phyloP scores from a whole-genome alignment of 2,329 filamentous ascomycete genomes.

The Lachnellula suecica region DNA sequence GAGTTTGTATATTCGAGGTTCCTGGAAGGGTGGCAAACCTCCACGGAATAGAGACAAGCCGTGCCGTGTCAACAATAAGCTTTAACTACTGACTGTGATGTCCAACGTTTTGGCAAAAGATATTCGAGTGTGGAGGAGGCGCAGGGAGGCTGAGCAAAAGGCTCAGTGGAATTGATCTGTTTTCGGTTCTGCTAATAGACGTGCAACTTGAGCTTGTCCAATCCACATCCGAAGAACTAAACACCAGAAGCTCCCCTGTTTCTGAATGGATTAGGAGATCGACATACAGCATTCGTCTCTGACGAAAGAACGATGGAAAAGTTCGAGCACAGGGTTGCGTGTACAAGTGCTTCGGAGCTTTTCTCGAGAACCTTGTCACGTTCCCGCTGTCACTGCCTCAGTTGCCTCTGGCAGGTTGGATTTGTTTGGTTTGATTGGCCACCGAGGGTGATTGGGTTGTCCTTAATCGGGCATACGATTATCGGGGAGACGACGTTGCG shows the following conservation, averaged over 20 bases:
- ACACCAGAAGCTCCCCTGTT: background rate
- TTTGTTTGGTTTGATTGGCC: slow-evolving; percentile 15
- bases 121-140: slow-evolving; percentile 13
- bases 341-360: slow-evolving; percentile 7
- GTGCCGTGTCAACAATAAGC: slow-evolving; percentile 1
- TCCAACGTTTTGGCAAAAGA: background rate
- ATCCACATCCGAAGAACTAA: background rate
- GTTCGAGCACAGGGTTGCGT: background rate
- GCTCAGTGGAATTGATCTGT: background rate
- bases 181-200: background rate
- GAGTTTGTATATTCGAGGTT: background rate
- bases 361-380: slow-evolving; percentile 6
- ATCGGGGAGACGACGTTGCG: background rate
- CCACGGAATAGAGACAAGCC: slow-evolving; percentile 7
- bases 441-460: background rate
- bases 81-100: background rate
- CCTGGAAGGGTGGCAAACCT: slow-evolving; percentile 2
- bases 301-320: background rate
- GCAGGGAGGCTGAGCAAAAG: slow-evolving; percentile 9
- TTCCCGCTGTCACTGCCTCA: slow-evolving; percentile 14
- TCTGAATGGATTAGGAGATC: background rate
- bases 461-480: background rate
- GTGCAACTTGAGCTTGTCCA: slow-evolving; percentile 1
- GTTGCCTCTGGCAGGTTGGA: slow-evolving; percentile 8
- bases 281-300: background rate